phyloP scores from a whole-genome alignment of 139 green algal genomes.

The Chlamydomonas schloesseri region DNA sequence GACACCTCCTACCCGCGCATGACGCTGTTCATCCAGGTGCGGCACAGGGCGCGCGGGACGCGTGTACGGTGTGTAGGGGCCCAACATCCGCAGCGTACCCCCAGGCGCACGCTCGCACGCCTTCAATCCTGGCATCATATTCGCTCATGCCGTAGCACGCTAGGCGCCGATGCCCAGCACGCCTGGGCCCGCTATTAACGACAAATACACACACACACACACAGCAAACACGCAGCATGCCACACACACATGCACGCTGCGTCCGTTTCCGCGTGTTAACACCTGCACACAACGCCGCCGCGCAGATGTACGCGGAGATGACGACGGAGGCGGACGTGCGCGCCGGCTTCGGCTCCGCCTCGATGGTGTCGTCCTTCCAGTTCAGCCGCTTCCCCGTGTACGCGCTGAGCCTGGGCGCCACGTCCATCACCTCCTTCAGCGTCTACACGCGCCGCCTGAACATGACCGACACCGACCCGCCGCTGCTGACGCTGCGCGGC shows the following conservation, averaged over 20 bases:
- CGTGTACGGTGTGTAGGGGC: too few relatives aligned
- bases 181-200: too few relatives aligned
- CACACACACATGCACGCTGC: too few relatives aligned
- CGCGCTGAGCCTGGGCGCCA: constrained; percentile 12
- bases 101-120: too few relatives aligned
- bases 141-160: too few relatives aligned
- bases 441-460: constrained; percentile 42
- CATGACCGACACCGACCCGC: constrained; percentile 25
- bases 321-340: constrained; percentile 25
- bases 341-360: neutral
- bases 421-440: neutral
- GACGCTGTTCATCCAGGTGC: constrained; percentile 33
- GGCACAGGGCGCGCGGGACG: too few relatives aligned
- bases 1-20: constrained; percentile 6
- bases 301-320: constrained; percentile 21
- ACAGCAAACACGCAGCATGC: too few relatives aligned
- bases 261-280: too few relatives aligned
- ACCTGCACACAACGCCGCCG: neutral
- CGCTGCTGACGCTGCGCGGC: constrained; percentile 31
- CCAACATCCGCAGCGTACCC: too few relatives aligned
- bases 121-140: too few relatives aligned
- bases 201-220: too few relatives aligned
- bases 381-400: constrained; percentile 24
- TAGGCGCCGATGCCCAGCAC: too few relatives aligned
- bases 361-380: neutral